Evolutionary conservation across 768 basidiomycete genomes (phyloP).

Genomic region (Solioccasus polychromus): DNA sequence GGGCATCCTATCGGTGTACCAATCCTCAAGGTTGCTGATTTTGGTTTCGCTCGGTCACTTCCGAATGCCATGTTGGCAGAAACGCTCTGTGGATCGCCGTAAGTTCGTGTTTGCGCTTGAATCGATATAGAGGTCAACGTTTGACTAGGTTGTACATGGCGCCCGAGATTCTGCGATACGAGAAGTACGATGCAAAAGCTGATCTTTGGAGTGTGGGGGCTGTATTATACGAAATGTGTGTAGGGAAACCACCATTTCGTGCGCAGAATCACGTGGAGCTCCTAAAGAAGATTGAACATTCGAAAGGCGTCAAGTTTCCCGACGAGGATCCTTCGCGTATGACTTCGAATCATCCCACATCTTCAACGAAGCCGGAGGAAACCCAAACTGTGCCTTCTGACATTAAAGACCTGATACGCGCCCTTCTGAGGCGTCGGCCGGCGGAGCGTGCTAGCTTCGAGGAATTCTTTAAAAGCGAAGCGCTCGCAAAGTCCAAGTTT

Average conservation of each 20-base stretch:
- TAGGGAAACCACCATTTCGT: slow-evolving; percentile 91
- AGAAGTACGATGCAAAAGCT: slow-evolving; percentile 97
- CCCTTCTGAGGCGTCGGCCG: slow-evolving; percentile 81
- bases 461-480: slow-evolving; percentile 85
- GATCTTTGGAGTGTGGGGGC: slow-evolving; percentile 99
- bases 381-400: slow-evolving; percentile 68
- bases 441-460: slow-evolving; percentile 85
- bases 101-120: slow-evolving; percentile 33
- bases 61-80: slow-evolving; percentile 95
- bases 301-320: slow-evolving; percentile 92
- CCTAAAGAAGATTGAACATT: slow-evolving; percentile 85
- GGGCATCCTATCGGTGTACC: slow-evolving; percentile 93
- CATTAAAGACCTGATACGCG: slow-evolving; percentile 83
- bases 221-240: slow-evolving; percentile 92
- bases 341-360: slow-evolving; percentile 31
- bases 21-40: slow-evolving; percentile 95
- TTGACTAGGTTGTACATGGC: slow-evolving; percentile 89
- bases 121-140: background rate
- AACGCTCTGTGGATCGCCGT: slow-evolving; percentile 97
- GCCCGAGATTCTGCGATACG: slow-evolving; percentile 93
- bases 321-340: slow-evolving; percentile 70
- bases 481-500: slow-evolving; percentile 75
- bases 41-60: slow-evolving; percentile 92
- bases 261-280: slow-evolving; percentile 96
- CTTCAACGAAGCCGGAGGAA: slow-evolving; percentile 39